Percentiles rank a stretch among this genome's conserved stretches.
These are phyloP conservation scores for Ulmus americana DNA, from an alignment of 331 rosid species.

Conservation along the genomic window DNA sequence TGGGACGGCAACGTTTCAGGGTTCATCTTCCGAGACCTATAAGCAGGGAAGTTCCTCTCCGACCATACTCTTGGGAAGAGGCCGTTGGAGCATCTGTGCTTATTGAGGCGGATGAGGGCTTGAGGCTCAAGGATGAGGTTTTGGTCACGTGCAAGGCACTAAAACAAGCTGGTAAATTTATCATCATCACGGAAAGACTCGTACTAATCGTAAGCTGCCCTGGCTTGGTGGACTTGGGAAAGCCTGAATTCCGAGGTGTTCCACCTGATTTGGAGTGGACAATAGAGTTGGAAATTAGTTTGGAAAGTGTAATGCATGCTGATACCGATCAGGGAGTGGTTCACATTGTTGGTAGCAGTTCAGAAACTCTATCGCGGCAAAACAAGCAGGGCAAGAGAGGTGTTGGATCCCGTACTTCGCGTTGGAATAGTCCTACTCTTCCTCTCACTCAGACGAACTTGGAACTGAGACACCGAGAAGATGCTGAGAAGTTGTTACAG, in stretches of 20 bases:
- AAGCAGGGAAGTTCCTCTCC: conserved; percentile 49
- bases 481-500: conserved; percentile 53
- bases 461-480: conserved; percentile 51
- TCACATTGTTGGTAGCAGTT: conserved; percentile 73
- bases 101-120: conserved; percentile 53
- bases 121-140: conserved; percentile 64
- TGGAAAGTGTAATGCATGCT: conserved; percentile 71
- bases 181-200: conserved; percentile 54
- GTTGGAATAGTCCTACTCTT: conserved; percentile 66
- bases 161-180: conserved; percentile 72
- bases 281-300: conserved; percentile 56
- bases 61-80: conserved; percentile 88
- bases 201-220: conserved; percentile 54
- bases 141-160: conserved; percentile 71
- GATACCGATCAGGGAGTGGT: conserved; percentile 46
- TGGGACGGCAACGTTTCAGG: conserved; percentile 49
- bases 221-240: conserved; percentile 53
- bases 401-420: conserved; percentile 34
- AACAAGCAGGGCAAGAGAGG: conserved; percentile 46
- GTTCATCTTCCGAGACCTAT: conserved; percentile 72
- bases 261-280: conserved; percentile 65
- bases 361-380: conserved; percentile 51
- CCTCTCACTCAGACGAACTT: conserved; percentile 78
- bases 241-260: conserved; percentile 71
- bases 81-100: conserved; percentile 72